These are phyloP conservation scores for Citrus maxima DNA, from an alignment of 345 rosid species.

Conservation along the genomic window DNA sequence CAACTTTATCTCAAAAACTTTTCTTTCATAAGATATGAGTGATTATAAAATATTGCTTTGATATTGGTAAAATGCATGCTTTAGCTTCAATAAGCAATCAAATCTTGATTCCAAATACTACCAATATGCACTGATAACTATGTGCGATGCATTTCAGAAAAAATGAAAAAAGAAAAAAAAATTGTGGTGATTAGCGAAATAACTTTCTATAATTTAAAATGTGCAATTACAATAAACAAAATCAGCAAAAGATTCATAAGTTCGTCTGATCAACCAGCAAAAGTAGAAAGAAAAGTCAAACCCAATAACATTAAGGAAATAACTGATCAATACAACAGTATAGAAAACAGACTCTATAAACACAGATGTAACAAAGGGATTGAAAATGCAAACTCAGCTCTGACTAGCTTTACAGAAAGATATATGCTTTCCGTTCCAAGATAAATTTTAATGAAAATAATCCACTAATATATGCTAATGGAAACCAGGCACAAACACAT, in stretches of 20 bases:
- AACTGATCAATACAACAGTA: not conserved
- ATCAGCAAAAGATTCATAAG: not conserved
- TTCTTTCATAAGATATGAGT: not conserved
- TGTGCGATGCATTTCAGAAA: too few relatives aligned
- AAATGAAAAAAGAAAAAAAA: too few relatives aligned
- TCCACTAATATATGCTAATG: not conserved
- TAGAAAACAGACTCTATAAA: not conserved
- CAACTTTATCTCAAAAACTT: not conserved
- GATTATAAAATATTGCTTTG: not conserved
- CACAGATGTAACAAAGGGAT: not conserved
- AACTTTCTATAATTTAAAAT: not conserved
- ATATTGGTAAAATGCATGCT: not conserved
- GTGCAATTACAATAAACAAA: not conserved
- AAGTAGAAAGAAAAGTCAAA: not conserved
- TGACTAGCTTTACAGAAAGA: not conserved
- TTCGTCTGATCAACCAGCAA: not conserved
- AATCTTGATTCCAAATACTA: not conserved
- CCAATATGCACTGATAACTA: not conserved
- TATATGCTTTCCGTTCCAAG: not conserved
- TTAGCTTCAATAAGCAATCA: not conserved
- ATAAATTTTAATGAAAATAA: not conserved
- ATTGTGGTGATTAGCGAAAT: not conserved
- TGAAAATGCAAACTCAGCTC: not conserved
- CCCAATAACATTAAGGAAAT: not conserved
- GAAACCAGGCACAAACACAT: not conserved